A percentile compares a stretch with the other conserved stretches of the same genome.
Conservation (phyloP, 257 asterid species). For the Lycium ferocissimum region DNA sequence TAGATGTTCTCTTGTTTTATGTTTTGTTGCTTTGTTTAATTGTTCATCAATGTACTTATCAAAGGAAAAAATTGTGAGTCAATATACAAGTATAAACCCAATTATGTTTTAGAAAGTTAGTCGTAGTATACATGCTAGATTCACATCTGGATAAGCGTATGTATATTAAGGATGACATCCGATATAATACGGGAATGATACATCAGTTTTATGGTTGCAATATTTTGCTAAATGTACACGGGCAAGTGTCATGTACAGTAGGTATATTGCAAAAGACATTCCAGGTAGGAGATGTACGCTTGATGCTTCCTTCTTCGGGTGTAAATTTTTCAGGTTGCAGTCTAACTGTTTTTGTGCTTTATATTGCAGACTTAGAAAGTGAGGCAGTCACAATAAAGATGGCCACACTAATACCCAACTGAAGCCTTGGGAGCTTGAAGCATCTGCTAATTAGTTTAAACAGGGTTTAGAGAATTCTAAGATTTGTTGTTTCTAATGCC, state of each 20-base stretch:
- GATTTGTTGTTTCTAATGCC: background rate
- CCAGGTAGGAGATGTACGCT: background rate
- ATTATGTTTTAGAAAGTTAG: background rate
- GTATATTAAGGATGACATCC: constrained; percentile 3
- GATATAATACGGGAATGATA: background rate
- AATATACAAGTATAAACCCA: background rate
- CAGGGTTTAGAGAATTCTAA: background rate
- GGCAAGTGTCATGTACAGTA: background rate
- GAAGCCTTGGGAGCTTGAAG: background rate
- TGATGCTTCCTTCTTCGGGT: background rate
- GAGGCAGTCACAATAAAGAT: background rate
- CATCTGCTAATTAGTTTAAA: background rate
- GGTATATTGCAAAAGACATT: background rate
- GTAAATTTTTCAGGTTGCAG: background rate
- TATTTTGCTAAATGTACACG: background rate
- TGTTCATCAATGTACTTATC: too few species aligned
- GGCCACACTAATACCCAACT: background rate
- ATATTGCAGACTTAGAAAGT: constrained; percentile 14
- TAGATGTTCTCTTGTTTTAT: too few species aligned
- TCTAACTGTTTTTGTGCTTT: background rate
- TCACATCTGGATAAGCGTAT: background rate
- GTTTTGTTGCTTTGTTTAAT: too few species aligned
- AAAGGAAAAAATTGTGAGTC: too few species aligned
- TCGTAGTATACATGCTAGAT: background rate
- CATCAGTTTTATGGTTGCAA: background rate